A percentile compares a stretch with the other conserved stretches of the same genome.
These are phyloP conservation scores for Brasenia schreberi DNA, from an alignment of 164 flowering plant genomes.

Conservation along the genomic window DNA sequence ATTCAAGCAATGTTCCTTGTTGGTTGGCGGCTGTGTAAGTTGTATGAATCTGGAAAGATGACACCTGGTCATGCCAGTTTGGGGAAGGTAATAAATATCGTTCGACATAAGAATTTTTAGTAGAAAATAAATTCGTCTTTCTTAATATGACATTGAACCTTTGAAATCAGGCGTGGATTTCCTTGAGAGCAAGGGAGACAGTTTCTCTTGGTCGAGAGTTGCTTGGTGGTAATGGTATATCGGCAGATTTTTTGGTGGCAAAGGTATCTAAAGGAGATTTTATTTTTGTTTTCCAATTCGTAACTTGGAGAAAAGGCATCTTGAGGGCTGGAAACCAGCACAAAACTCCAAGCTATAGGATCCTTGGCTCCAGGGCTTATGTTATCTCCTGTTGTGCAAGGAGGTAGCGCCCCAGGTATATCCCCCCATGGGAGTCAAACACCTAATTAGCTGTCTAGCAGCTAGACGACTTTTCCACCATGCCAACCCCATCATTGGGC, in stretches of 20 bases:
- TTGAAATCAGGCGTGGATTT: constrained; percentile 63
- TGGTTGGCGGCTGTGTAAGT: constrained; percentile 96
- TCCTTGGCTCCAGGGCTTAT: too few relatives aligned
- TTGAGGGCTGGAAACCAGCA: too few relatives aligned
- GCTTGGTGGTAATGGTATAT: constrained; percentile 95
- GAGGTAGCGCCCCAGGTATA: too few relatives aligned
- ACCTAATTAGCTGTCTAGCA: too few relatives aligned
- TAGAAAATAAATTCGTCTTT: not conserved
- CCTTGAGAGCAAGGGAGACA: constrained; percentile 71
- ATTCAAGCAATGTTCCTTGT: constrained; percentile 83
- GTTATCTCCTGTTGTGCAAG: too few relatives aligned
- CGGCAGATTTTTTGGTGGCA: constrained; percentile 81
- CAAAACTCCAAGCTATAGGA: too few relatives aligned
- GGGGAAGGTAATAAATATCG: constrained; percentile 52
- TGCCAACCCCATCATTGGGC: too few relatives aligned
- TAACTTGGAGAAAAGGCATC: not conserved
- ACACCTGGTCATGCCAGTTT: constrained; percentile 92
- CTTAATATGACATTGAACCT: not conserved
- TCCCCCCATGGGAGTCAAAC: too few relatives aligned
- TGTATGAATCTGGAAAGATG: constrained; percentile 82
- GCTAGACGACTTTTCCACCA: too few relatives aligned
- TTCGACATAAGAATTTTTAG: not conserved
- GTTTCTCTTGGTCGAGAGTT: constrained; percentile 79
- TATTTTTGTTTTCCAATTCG: constrained; percentile 1
- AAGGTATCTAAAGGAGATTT: constrained; percentile 34